Conservation (phyloP, 1,139 yeast species). For the Kluyveromyces marxianus region DNA sequence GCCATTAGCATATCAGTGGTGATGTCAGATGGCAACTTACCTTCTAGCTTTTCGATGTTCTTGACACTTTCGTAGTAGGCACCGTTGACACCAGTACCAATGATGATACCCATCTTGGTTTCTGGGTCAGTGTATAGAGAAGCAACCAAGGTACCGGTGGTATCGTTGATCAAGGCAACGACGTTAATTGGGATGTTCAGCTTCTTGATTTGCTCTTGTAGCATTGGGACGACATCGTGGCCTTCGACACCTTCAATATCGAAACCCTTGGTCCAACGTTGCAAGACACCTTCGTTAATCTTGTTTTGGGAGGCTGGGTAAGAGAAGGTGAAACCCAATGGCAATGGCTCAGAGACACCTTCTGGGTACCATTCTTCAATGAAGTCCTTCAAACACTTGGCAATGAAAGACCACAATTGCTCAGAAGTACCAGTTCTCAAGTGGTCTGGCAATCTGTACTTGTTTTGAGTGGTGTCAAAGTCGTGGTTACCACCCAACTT, state of each 20-base stretch:
- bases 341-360: conserved; percentile 47
- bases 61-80: conserved; percentile 81
- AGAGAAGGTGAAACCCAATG: conserved; percentile 92
- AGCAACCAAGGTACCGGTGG: conserved; percentile 95
- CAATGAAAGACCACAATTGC: conserved; percentile 79
- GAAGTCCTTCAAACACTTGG: conserved; percentile 63
- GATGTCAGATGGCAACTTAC: conserved; percentile 58
- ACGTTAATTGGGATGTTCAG: conserved; percentile 70
- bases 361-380: conserved; percentile 54
- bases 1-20: conserved; percentile 71
- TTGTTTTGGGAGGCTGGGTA: conserved; percentile 84
- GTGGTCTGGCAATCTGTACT: conserved; percentile 63
- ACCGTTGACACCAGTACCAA: conserved; percentile 97
- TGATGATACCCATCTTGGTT: conserved; percentile 90
- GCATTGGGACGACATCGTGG: conserved; percentile 85
- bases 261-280: conserved; percentile 98
- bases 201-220: conserved; percentile 64
- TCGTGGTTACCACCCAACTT: conserved; percentile 69
- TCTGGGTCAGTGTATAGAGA: conserved; percentile 85
- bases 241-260: conserved; percentile 94
- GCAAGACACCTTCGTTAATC: conserved; percentile 79
- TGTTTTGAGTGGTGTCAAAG: conserved; percentile 77
- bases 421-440: conserved; percentile 73
- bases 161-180: conserved; percentile 90
- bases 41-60: conserved; percentile 78